Evolutionary conservation across 768 basidiomycete species (phyloP), one percentile per base, ranked within the genome.

Genomic region (Pluteus cervinus): DNA sequence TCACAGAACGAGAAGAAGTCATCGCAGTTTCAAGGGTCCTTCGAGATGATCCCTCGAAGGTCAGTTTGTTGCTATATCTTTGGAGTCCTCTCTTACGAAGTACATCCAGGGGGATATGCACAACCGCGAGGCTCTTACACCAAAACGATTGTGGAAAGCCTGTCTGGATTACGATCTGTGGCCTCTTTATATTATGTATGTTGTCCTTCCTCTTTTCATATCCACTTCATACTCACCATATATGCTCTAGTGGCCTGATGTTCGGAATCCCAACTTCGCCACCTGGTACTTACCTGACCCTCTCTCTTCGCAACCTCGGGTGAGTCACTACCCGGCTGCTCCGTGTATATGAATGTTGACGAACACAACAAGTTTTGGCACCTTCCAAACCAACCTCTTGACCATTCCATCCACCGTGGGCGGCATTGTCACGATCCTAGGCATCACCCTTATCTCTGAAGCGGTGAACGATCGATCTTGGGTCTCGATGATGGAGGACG

Each of bases 91-190:
- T 5, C 17, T 17, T n/a, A 15, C 14, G 5, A 33, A 29, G 14
- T 14, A 15, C 11, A 35, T 37, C 3, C 29, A 75, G 69, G 72
- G 72, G 1, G 76, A 79, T 40, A 80, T 83, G 81, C 79, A 81
- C 55, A 83, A 83, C 43, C 73, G 81, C 28, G 71, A 84, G 55
- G 76, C 71, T 0, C 48, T 83, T 9, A 62, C 70, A 0, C 24
- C 66, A 4, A 64, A 60, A 46, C 61, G 70, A 4, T 51, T 81
- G 4, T 80, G 74, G 71, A 57, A 54, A 5, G 73, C 77, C 0
- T 35, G 79, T 5, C 68, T 65, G 24, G 80, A 83, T 49, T 81
- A 72, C 39, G 78, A 80, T 47, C 54, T 81, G 7, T 82, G 79
- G 79, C 80, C 80, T 0, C 33, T 82, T 15, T 83, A 84, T 50